Base-by-base conservation (phyloP, 1,284 basidiomycete genomes). In the Moesziomyces sp. region DNA sequence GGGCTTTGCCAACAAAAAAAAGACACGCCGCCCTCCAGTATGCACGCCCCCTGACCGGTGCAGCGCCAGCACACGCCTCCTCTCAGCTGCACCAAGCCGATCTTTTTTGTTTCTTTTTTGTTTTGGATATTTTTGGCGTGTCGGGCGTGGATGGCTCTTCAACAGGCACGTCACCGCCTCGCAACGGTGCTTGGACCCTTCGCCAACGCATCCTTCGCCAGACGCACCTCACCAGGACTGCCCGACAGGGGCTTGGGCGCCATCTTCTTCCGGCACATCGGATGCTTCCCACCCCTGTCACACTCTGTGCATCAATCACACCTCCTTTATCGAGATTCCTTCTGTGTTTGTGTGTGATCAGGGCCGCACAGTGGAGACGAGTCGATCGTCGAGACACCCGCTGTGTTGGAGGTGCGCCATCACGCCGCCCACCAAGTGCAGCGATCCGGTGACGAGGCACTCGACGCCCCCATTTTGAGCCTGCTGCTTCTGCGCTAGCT, bases 351-450 rank as follows among this genome's bases (percentile, higher is more conserved):
- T 26, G 24, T 19, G 43, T 24, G 8, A 35, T 60, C 56, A 70
- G 24, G 57, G 47, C 3, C 55, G 42, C n/a, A 72, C 59, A 4
- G 72, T 70, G 23, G 72, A 69, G 3, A 72, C 53, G 51, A 82
- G 73, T n/a, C 58, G 58, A 6, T 81, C 70, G 45, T 83, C 80
- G 33, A 83, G 58, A 47, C 55, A 52, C 18, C 71, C 74, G 28
- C 62, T 58, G 19, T 78, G 65, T 43, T 80, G 72, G 53, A 84
- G 50, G 44, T 84, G 82, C 4, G 79, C 94, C 80, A 99, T 93
- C 10, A 96, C 87, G 2, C 97, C 97, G 23, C 97, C 97, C 7
- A 99, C 91, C 16, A 99, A 88, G 85, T 97, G 95, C 75, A 99
- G 85, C 85, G 94, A 97, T 4, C 97, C 97, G 2, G 93, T 89